Percentiles rank a stretch among this genome's conserved stretches.
phyloP scores from a whole-genome alignment of 345 rosid genomes.

The Triadica sebifera region DNA sequence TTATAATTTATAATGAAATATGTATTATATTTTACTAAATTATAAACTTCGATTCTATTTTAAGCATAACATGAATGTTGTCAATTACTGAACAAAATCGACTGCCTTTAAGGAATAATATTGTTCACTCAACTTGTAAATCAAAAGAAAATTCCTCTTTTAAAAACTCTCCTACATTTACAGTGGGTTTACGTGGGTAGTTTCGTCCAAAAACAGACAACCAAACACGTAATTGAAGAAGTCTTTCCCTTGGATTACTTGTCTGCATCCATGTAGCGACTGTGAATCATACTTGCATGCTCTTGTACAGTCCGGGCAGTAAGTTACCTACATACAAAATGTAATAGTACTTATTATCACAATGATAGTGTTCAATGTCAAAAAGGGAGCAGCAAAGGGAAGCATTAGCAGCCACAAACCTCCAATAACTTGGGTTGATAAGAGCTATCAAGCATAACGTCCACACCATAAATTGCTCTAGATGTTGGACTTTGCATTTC shows the following conservation, averaged over 20 bases:
- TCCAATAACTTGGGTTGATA: constrained; percentile 85
- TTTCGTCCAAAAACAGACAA: constrained; percentile 41
- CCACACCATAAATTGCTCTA: constrained; percentile 88
- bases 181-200: too few relatives aligned
- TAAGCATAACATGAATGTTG: too few relatives aligned
- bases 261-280: constrained; percentile 44
- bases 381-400: too few relatives aligned
- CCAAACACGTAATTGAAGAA: constrained; percentile 80
- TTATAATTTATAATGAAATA: too few relatives aligned
- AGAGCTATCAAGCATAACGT: constrained; percentile 78
- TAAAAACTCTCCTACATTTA: too few relatives aligned
- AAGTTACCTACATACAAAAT: constrained; percentile 60
- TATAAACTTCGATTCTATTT: too few relatives aligned
- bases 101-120: too few relatives aligned
- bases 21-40: too few relatives aligned
- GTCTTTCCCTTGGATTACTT: constrained; percentile 47
- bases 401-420: too few relatives aligned
- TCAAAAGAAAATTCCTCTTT: too few relatives aligned
- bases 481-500: constrained; percentile 81
- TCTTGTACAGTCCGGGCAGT: constrained; percentile 89
- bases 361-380: neutral
- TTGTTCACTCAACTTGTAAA: too few relatives aligned
- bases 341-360: neutral
- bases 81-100: too few relatives aligned
- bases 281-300: constrained; percentile 77